Percentiles rank a stretch among this genome's conserved stretches.
These are phyloP conservation scores for Claviceps pusilla DNA, from an alignment of 2,329 filamentous ascomycete species.

Conservation along the genomic window DNA sequence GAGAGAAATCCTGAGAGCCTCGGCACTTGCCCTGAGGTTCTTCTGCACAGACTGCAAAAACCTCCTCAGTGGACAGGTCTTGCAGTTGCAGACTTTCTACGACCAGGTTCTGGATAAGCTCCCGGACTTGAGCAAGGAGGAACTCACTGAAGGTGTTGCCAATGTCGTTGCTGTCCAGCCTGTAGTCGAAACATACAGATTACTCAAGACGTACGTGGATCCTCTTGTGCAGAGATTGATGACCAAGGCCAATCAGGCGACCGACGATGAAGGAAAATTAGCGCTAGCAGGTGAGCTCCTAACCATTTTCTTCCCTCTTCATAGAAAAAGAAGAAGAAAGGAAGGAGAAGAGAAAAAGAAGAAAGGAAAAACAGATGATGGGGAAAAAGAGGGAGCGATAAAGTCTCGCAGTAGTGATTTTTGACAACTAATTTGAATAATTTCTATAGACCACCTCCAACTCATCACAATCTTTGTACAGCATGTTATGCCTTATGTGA, in stretches of 20 bases:
- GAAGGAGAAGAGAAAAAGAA: not conserved
- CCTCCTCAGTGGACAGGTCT: conserved; percentile 66
- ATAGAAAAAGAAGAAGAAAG: not conserved
- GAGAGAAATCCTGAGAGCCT: conserved; percentile 78
- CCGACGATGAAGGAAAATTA: conserved; percentile 68
- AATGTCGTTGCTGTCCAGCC: conserved; percentile 82
- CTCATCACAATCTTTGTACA: conserved; percentile 85
- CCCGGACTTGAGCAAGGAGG: conserved; percentile 76
- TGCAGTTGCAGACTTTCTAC: conserved; percentile 84
- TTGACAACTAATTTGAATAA: not conserved
- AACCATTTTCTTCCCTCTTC: not conserved
- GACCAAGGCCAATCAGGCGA: conserved; percentile 71
- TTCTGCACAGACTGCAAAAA: conserved; percentile 91
- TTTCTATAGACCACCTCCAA: conserved; percentile 60
- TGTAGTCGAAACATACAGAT: conserved; percentile 60
- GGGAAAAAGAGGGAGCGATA: not conserved
- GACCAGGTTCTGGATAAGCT: conserved; percentile 76
- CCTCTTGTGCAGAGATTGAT: conserved; percentile 77
- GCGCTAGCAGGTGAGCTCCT: conserved; percentile 57
- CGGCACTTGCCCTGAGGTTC: conserved; percentile 89
- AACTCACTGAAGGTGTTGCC: conserved; percentile 90
- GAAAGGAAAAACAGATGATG: not conserved
- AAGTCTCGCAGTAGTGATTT: not conserved
- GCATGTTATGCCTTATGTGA: conserved; percentile 57
- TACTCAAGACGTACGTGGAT: conserved; percentile 85